Base-by-base conservation (phyloP, 179 eudicot genomes). In the Gypsophila paniculata region DNA sequence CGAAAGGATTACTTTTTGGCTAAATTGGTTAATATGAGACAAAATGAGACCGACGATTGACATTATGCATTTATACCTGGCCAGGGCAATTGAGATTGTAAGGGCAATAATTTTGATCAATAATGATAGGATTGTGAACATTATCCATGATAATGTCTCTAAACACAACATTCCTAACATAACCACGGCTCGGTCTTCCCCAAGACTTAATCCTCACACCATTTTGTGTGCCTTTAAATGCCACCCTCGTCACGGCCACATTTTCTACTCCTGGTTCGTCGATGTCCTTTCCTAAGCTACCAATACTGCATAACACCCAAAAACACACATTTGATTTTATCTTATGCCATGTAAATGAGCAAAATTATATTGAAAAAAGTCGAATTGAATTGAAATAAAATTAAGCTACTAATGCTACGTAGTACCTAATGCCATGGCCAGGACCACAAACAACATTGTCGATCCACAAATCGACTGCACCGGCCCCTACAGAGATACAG, bases 181-280 rank as follows among this genome's bases (percentile, higher is more conserved):
- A 86, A 0, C 83, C 84, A 38, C 60, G 67, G 74, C 89, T 82
- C 0, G 90, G 86, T 60, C 79, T 79, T 1, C 81, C 96, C 90
- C 94, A 91, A 1, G 97, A 87, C 74, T 91, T 89, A 39, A 91
- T 89, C 66, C 94, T 78, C 23, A 86, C 88, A 11, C 97, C 94
- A 72, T 86, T 89, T 61, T 80, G 82, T 0, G 94, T 89, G 34
- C 86, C 83, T 12, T 72, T 73, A 55, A 91, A 82, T 25, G 48
- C 61, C 15, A 82, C 87, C 9, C 74, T 66, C 54, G 78, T 80
- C 3, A 83, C 82, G 5, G 81, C 76, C 7, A 91, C 85, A 64
- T 85, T 76, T 15, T 87, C 82, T n/a, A 91, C 91, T 61, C 84
- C 76, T 15, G 74, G 82, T 72, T 84, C 88, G 51, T 85, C 65